Conservation (phyloP, 257 asterid genomes). For the Solanum bulbocastanum region DNA sequence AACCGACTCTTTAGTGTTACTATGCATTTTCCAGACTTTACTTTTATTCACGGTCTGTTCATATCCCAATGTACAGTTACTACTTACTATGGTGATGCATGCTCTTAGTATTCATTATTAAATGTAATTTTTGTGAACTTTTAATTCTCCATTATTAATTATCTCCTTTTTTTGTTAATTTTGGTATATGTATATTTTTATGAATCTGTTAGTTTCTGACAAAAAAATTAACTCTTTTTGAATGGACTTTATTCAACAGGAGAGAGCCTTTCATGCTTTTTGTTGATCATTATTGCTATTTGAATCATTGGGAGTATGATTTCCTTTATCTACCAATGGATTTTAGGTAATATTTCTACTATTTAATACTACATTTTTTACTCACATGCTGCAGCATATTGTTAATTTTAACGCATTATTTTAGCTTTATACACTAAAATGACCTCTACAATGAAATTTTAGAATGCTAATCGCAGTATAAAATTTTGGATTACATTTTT, state of each 20-base stretch:
- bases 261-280: constrained; percentile 28
- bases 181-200: not conserved
- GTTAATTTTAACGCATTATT: not conserved
- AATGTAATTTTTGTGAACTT: not conserved
- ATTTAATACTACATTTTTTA: not conserved
- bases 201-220: not conserved
- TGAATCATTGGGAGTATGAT: constrained; percentile 32
- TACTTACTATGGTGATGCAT: not conserved
- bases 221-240: not conserved
- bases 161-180: not conserved
- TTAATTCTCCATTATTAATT: not conserved
- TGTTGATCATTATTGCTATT: constrained; percentile 23
- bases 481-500: not conserved
- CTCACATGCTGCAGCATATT: not conserved
- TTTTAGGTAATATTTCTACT: constrained; percentile 24
- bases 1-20: not conserved
- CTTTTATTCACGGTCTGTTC: not conserved
- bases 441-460: not conserved
- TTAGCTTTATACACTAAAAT: not conserved
- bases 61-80: not conserved
- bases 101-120: not conserved
- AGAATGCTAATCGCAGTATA: not conserved
- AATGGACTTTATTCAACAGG: constrained; percentile 18
- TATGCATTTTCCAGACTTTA: not conserved
- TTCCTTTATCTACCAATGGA: constrained; percentile 53